phyloP scores from a whole-genome alignment of 495 filamentous ascomycete genomes.

The Hypomontagnella monticulosa region DNA sequence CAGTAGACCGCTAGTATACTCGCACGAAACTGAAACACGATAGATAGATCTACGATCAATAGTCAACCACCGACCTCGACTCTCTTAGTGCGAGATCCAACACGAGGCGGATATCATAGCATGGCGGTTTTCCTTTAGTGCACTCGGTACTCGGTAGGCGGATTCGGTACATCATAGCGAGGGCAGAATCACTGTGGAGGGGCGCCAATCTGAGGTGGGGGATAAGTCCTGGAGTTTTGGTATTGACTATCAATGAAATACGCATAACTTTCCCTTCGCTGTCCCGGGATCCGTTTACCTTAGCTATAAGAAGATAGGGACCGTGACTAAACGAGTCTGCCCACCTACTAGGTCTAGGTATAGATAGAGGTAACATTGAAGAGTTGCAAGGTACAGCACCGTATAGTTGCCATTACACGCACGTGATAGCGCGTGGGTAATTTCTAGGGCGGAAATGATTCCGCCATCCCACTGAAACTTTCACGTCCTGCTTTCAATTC shows the following conservation, averaged over 20 bases:
- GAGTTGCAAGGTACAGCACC: background rate
- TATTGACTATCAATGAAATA: background rate
- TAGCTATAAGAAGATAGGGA: no score
- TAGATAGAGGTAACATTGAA: background rate
- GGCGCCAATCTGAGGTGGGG: conserved; percentile 1
- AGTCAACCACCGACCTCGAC: background rate
- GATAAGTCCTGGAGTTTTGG: conserved; percentile 17
- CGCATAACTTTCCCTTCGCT: no score
- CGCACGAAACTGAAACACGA: background rate
- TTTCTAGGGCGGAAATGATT: conserved; percentile 12
- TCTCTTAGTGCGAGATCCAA: background rate
- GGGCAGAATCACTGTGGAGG: background rate
- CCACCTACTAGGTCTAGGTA: no score
- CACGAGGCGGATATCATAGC: conserved; percentile 1
- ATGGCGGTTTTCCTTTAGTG: background rate
- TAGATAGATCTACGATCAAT: background rate
- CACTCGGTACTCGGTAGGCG: background rate
- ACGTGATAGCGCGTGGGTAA: conserved; percentile 26
- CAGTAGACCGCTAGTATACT: conserved; percentile 23
- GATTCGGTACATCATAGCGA: conserved; percentile 16
- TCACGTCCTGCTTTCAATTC: background rate
- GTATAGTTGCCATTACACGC: background rate
- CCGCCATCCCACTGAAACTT: conserved; percentile 13
- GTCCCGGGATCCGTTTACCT: no score
- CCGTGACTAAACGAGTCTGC: no score